phyloP scores from a whole-genome alignment of 768 basidiomycete genomes.

The Naganishia randhawae region DNA sequence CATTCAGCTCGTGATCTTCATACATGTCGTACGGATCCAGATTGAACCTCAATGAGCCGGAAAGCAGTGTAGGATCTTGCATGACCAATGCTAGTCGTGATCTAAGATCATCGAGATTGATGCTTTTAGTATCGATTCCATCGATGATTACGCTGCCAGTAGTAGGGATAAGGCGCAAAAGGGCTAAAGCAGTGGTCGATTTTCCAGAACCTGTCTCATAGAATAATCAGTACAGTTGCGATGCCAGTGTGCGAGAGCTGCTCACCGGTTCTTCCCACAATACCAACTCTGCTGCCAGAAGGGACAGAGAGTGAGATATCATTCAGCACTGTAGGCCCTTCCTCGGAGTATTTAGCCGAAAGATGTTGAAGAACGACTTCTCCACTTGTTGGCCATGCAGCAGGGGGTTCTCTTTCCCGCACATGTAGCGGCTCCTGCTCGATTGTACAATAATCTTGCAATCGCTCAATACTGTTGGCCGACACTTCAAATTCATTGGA shows the following conservation, averaged over 20 bases:
- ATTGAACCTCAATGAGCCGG: conserved; percentile 60
- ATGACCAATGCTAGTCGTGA: conserved; percentile 64
- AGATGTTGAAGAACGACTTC: conserved; percentile 57
- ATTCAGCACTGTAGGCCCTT: conserved; percentile 62
- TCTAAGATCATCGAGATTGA: conserved; percentile 62
- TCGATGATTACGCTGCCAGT: conserved; percentile 62
- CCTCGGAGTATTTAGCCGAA: conserved; percentile 58
- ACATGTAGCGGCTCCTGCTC: conserved; percentile 58
- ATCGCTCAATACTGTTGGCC: conserved; percentile 54
- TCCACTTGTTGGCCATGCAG: conserved; percentile 64
- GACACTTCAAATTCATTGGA: conserved; percentile 50
- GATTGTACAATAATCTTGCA: conserved; percentile 59
- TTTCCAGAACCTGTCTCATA: conserved; percentile 58
- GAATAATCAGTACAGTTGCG: neutral
- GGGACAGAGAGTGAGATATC: conserved; percentile 63
- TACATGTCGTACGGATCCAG: conserved; percentile 62
- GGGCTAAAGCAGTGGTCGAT: conserved; percentile 53
- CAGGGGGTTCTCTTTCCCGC: conserved; percentile 56
- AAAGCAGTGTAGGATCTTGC: conserved; percentile 59
- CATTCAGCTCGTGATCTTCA: conserved; percentile 59
- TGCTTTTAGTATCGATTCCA: conserved; percentile 54
- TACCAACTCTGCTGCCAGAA: conserved; percentile 62
- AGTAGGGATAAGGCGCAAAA: conserved; percentile 61
- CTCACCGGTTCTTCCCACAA: conserved; percentile 62
- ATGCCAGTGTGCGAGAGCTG: neutral